phyloP scores from a whole-genome alignment of 2,329 filamentous ascomycete species.

The Fusarium coicis region DNA sequence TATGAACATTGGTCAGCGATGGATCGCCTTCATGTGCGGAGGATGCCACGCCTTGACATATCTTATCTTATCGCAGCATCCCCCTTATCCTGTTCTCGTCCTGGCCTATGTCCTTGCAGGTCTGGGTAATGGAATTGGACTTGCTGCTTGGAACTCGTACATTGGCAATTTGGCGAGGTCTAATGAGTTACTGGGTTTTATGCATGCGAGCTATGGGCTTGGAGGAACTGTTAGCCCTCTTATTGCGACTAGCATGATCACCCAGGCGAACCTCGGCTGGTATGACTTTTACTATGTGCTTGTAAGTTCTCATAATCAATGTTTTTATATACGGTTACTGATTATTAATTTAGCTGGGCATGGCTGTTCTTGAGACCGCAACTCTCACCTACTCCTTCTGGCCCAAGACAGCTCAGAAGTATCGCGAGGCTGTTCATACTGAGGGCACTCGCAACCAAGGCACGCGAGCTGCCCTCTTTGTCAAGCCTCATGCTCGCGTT shows the following conservation, averaged over 20 bases:
- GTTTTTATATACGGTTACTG: fast-evolving
- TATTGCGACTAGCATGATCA: conserved; percentile 76
- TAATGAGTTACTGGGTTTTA: conserved; percentile 75
- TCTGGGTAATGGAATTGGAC: conserved; percentile 74
- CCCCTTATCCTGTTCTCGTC: conserved; percentile 74
- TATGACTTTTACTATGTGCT: conserved; percentile 74
- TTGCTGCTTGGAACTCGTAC: conserved; percentile 65
- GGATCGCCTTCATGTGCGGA: conserved; percentile 71
- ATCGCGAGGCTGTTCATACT: conserved; percentile 52
- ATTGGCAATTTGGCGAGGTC: conserved; percentile 74
- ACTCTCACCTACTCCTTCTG: conserved; percentile 68
- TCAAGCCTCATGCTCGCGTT: conserved; percentile 57
- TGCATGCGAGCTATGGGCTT: conserved; percentile 75
- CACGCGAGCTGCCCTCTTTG: conserved; percentile 50
- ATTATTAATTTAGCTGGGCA: not conserved
- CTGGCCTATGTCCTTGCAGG: conserved; percentile 74
- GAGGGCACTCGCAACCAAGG: conserved; percentile 39
- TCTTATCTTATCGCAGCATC: conserved; percentile 70
- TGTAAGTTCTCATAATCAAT: conserved; percentile 43
- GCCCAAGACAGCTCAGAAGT: conserved; percentile 63
- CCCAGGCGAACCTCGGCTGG: conserved; percentile 70
- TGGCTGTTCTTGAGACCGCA: conserved; percentile 26
- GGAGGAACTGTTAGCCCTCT: conserved; percentile 76
- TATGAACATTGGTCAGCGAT: conserved; percentile 49
- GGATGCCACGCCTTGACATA: conserved; percentile 71